Conservation (phyloP, 148 eudicot species). For the Rhododendron ferrugineum region DNA sequence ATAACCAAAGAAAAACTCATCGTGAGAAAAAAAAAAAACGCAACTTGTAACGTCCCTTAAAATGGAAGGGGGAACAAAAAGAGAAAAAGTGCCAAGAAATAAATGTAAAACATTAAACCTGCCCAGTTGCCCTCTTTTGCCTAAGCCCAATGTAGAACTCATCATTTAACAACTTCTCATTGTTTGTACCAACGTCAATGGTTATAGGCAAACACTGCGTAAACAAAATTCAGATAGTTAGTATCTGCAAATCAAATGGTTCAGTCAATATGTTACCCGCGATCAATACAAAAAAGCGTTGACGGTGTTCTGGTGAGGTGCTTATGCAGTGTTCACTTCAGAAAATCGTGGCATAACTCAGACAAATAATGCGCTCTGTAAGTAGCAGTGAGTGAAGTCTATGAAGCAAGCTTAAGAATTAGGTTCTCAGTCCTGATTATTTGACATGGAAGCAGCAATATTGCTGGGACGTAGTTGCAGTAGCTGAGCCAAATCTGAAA, state of each 20-base stretch:
- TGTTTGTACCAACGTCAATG: slow-evolving; percentile 93
- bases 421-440: background rate
- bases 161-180: slow-evolving; percentile 64
- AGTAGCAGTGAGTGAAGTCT: background rate
- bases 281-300: background rate
- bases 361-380: background rate
- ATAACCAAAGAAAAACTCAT: background rate
- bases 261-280: background rate
- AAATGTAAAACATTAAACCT: slow-evolving; percentile 26
- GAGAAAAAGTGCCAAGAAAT: background rate
- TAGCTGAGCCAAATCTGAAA: background rate
- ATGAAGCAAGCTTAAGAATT: background rate
- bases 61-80: background rate
- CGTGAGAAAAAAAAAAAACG: background rate
- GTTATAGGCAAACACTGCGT: slow-evolving; percentile 87
- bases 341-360: background rate
- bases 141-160: slow-evolving; percentile 84
- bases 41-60: background rate
- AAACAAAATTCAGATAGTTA: slow-evolving; percentile 3
- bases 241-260: background rate
- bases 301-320: background rate
- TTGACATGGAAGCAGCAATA: background rate
- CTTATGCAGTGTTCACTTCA: background rate
- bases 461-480: background rate
- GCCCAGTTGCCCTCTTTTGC: slow-evolving; percentile 72